phyloP scores from a whole-genome alignment of 768 basidiomycete species.

The Mycena capillaripes region DNA sequence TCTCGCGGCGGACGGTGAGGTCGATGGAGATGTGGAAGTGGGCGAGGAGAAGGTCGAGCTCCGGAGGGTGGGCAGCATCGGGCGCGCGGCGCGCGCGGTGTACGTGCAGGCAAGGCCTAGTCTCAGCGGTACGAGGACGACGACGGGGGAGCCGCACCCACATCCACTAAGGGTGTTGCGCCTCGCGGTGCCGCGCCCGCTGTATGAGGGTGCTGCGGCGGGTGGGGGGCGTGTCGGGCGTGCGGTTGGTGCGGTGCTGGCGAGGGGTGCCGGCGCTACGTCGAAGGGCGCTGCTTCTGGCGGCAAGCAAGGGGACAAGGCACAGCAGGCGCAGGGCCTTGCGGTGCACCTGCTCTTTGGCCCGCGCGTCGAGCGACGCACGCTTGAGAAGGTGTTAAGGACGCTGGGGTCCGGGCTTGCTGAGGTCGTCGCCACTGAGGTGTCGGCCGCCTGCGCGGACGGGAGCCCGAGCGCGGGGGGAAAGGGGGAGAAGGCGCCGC shows the following conservation, averaged over 20 bases:
- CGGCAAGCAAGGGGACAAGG: no score
- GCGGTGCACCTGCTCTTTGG: constrained; percentile 33
- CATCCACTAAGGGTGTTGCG: constrained; percentile 34
- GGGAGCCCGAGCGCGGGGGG: not conserved
- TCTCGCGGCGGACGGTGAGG: no score
- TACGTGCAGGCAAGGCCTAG: not conserved
- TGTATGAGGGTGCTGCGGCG: constrained; percentile 31
- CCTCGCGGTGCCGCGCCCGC: constrained; percentile 27
- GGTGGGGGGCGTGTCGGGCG: constrained; percentile 32
- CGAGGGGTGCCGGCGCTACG: not conserved
- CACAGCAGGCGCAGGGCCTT: not conserved
- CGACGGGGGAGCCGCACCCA: not conserved
- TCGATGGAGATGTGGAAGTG: no score
- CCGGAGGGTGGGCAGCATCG: constrained; percentile 8
- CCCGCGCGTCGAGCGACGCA: constrained; percentile 34
- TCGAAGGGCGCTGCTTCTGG: no score
- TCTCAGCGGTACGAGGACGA: not conserved
- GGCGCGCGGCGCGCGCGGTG: constrained; percentile 25
- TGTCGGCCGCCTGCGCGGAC: not conserved
- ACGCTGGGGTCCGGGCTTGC: constrained; percentile 22
- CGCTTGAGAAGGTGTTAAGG: constrained; percentile 36
- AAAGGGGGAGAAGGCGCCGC: not conserved
- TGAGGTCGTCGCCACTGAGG: constrained; percentile 3
- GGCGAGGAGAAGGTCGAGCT: constrained; percentile 18
- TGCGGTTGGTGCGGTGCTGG: constrained; percentile 26